Base-by-base conservation (phyloP, 495 filamentous ascomycete genomes). In the Penicillium crystallinum region DNA sequence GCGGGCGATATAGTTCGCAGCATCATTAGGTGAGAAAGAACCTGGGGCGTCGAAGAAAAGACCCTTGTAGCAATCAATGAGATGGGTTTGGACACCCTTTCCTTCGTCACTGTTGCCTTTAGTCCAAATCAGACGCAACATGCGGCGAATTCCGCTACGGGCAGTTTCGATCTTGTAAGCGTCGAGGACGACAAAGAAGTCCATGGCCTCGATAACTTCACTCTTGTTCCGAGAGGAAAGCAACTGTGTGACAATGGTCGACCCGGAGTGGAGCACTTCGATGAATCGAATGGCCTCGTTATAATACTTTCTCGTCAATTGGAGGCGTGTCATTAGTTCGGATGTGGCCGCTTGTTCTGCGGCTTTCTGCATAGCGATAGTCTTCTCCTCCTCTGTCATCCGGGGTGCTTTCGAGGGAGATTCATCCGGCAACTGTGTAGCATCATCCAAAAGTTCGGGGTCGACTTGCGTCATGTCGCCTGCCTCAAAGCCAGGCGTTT, bases 21-120 rank as follows among this genome's bases (percentile, higher is more conserved):
- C 82, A 65, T 97, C 93, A 61, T 97, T 97, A 7, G 82, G 77
- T 19, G 73, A 88, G 70, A 96, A 96, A 29, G 80, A 81, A 43
- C 89, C 88, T 0, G 93, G 93, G 1, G 93, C 91, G 65, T 92
- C 87, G 58, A 99, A 97, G 71, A 97, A 99, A 7, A 99, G 77
- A 15, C 88, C 83, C 67, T 88, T 93, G 75, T 99, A 99, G 63
- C 89, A 95, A 56, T 97, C 95, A 53, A 99, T 96, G 15, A 99
- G 80, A 69, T 97, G 95, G 2, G 88, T 88, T 63, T 97, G 93
- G 2, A 99, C 91, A 38, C 93, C 93, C 69, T 99, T 99, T 49
- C 93, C 93, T 77, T 99, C 93, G 62, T 99, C 93, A 60, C 89
- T 96, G 70, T 97, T 97, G 46, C 92, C 93, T 71, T 99, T 99